Evolutionary conservation across 257 asterid species (phyloP), one percentile per base, ranked within the genome.

Genomic region (Solanum tarapatanum): DNA sequence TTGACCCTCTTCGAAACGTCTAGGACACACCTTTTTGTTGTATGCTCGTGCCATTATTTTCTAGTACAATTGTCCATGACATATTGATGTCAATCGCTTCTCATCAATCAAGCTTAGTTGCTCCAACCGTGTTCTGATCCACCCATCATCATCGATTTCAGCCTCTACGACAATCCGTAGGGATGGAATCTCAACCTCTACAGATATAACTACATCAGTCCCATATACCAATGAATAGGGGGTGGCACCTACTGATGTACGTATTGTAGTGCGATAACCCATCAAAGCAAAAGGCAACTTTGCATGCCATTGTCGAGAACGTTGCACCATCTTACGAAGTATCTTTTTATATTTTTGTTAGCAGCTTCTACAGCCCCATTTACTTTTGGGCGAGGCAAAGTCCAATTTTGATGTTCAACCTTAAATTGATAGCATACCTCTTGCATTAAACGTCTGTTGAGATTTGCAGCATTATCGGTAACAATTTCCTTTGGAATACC

Each of bases 301-400:
- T 60, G 4, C 12, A 21, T 60, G 68, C 2, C 68, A 21, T 21
- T 60, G 64, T 17, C 23, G 4, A 55, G n/a, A 55, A 55, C 64
- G 1, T 55, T 55, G 64, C 12, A 21, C 12, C 5, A 60, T 8
- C 3, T 60, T 60, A 23, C 1, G 2, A 23, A 60, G 26, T 8
- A 8, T 60, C 12, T 21, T 60, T 58, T 60, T 60, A 21, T 60
- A 21, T 8, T 60, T 8, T 60, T 21, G 14, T 58, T 60, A 60
- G 26, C 12, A 60, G 12, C 26, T 60, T 60, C 11, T 60, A 21
- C 6, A 8, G 2, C 5, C 26, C 66, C 2, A 21, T 58, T 58
- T 8, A 0, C 24, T 21, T 19, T 58, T 19, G 66, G 66, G 26
- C 2, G 0, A 19, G 2, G 1, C 2, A 2, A 26, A 8, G 11